Percentiles rank a stretch among this genome's conserved stretches.
Evolutionary conservation across 306 rosid species (phyloP).

Genomic region (Sphenostylis stenocarpa): DNA sequence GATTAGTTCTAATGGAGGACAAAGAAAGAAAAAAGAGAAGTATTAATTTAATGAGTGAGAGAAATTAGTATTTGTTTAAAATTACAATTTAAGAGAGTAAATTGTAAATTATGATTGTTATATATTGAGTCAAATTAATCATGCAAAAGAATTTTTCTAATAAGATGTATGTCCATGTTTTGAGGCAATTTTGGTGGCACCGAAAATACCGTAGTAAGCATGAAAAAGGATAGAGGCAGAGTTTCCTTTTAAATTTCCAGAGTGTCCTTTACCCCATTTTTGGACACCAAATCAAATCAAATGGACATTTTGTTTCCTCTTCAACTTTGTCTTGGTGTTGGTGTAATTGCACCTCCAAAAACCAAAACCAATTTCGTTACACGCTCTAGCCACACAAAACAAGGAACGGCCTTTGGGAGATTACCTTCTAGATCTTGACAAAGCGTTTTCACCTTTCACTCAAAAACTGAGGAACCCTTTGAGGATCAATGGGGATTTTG

Average conservation of each 20-base stretch:
- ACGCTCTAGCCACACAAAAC: slow-evolving; percentile 6
- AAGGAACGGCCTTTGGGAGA: background rate
- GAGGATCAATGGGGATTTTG: slow-evolving; percentile 50
- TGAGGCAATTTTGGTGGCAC: slow-evolving; percentile 21
- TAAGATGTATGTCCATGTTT: slow-evolving; percentile 2
- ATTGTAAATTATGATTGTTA: background rate
- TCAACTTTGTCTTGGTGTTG: slow-evolving; percentile 16
- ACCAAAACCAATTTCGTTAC: slow-evolving; percentile 21
- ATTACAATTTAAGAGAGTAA: background rate
- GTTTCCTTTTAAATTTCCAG: slow-evolving; percentile 33
- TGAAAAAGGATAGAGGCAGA: background rate
- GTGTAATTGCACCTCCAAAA: slow-evolving; percentile 20
- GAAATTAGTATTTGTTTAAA: background rate
- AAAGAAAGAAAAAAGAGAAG: background rate
- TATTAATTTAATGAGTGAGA: background rate
- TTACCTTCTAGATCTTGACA: background rate
- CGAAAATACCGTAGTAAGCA: slow-evolving; percentile 13
- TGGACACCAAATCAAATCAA: slow-evolving; percentile 33
- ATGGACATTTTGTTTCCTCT: slow-evolving; percentile 13
- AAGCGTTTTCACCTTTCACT: background rate
- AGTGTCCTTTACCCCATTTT: slow-evolving; percentile 39
- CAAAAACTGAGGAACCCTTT: background rate
- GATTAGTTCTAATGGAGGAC: too few species aligned
- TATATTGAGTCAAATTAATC: background rate
- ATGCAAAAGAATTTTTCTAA: background rate